Percentiles rank a stretch among this genome's conserved stretches.
Conservation (phyloP, 768 basidiomycete genomes). For the Ramaria rubella region DNA sequence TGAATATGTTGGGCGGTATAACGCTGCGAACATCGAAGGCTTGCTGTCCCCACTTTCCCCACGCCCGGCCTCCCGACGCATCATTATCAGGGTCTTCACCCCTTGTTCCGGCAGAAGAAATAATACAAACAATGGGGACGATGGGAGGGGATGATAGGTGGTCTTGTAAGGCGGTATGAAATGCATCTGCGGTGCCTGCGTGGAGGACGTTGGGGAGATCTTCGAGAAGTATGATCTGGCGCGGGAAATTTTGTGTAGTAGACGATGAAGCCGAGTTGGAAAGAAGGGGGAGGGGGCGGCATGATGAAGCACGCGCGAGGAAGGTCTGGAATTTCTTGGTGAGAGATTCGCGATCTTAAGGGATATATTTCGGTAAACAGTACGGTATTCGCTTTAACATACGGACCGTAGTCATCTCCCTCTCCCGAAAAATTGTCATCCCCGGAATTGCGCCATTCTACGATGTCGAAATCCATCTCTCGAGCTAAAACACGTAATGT, state of each 20-base stretch:
- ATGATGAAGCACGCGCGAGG: slow-evolving; percentile 60
- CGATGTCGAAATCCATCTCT: slow-evolving; percentile 70
- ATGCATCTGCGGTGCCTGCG: slow-evolving; percentile 54
- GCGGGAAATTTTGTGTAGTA: slow-evolving; percentile 16
- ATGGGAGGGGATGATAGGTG: slow-evolving; percentile 37
- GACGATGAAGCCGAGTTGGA: slow-evolving; percentile 1
- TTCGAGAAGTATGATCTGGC: slow-evolving; percentile 73
- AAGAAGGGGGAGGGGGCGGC: slow-evolving; percentile 37
- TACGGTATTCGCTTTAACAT: background rate
- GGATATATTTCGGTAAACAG: background rate
- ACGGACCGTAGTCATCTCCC: slow-evolving; percentile 19
- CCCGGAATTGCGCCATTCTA: slow-evolving; percentile 78
- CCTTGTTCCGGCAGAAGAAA: slow-evolving; percentile 77
- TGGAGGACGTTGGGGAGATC: slow-evolving; percentile 90
- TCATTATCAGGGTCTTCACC: slow-evolving; percentile 53
- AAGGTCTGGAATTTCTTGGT: slow-evolving; percentile 68
- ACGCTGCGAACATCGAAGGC: slow-evolving; percentile 64
- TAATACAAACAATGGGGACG: slow-evolving; percentile 70
- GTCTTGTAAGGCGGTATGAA: slow-evolving; percentile 61
- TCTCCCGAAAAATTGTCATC: slow-evolving; percentile 38
- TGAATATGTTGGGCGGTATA: slow-evolving; percentile 58
- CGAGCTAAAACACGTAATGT: slow-evolving; percentile 67
- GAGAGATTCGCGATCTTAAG: slow-evolving; percentile 31
- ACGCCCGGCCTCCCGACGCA: slow-evolving; percentile 35
- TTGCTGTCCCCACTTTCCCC: slow-evolving; percentile 42